Evolutionary conservation across 257 asterid species (phyloP), one percentile per base, ranked within the genome.

Genomic region (Vinca minor): DNA sequence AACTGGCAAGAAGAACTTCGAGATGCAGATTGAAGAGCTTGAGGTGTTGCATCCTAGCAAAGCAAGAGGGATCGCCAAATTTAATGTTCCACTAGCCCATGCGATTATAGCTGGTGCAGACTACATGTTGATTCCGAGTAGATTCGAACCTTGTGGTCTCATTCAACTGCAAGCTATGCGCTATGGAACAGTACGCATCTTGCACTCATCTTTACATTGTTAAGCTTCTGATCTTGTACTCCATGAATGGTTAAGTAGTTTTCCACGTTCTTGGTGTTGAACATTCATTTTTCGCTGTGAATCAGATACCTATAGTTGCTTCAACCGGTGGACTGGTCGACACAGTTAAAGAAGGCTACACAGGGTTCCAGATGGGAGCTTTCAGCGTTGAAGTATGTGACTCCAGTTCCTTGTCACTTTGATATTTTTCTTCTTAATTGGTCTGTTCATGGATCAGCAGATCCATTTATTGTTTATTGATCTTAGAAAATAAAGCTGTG

Each of bases 91-190:
- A 0, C 72, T 89, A 76, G 96, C 98, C 41, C 98, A 92, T 80
- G 70, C 65, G 85, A 92, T 92, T 52, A 85, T 72, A n/a, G 98
- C 95, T 59, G 96, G 95, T 39, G 87, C 95, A 48, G 97, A 89
- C 71, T 92, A 73, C 53, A 87, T 92, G 87, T 64, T 92, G 74
- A 68, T 92, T 45, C 98, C 97, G 8, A 92, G 98, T 70, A 74
- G 98, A 79, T 92, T 87, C n/a, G 97, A 89, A 58, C 98, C 98
- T 53, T 89, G 98, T 69, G 98, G 98, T 65, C 96, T 92, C 78
- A 89, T 92, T 79, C 97, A 92, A 68, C 74, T 89, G 64, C 98
- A 92, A 26, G 98, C 97, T 66, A 92, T 92, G 98, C 85, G 96
- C 69, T 92, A 92, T 69, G 98, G 98, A 84, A 89, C 98, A 0